Base-by-base conservation (phyloP, 345 rosid genomes). In the Viola odorata region DNA sequence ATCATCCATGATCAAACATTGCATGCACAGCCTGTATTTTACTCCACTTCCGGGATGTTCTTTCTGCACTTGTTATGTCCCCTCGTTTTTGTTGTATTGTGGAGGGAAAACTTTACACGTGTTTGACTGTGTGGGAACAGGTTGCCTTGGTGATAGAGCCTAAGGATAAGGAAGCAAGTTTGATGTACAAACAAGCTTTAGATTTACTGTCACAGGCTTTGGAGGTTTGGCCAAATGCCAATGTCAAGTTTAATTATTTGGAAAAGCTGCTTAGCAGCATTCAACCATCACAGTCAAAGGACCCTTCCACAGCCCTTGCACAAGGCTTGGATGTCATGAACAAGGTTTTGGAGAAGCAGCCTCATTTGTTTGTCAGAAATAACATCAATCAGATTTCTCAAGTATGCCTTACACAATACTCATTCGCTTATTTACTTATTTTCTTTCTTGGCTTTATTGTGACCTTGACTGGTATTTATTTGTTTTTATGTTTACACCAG, bases 271-370 rank as follows among this genome's bases (percentile, higher is more conserved):
- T 94, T 40, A 82, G 87, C 78, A 84, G 89, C 57, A 78, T 86
- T 64, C 98, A 89, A 60, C 95, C 97, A 65, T 85, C 96, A 57
- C 98, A 92, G 78, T 84, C 99, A 7, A 87, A 87, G 73, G 97
- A 94, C 68, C 99, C 99, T 64, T 82, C 99, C 38, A 83, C 96
- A 44, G 88, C 96, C 58, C 97, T 94, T 78, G 95, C 91, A 41
- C 99, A 94, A 74, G 99, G 97, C 62, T 88, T 94, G 83, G 99
- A 94, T 66, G 97, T 94, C 74, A 94, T 94, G 99, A 94, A 94
- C 80, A 94, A 88, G 68, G 90, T 94, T 73, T 81, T 94, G 69
- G 97, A 94, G 78, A 90, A 90, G 77, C 99, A 94, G 72, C 96
- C 97, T 50, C 96, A 86, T 72, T 76, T 94, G 63, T 94, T 94